A percentile compares a stretch with the other conserved stretches of the same genome.
Evolutionary conservation across 441 rosid species (phyloP).

Genomic region (Francoa sonchifolia): DNA sequence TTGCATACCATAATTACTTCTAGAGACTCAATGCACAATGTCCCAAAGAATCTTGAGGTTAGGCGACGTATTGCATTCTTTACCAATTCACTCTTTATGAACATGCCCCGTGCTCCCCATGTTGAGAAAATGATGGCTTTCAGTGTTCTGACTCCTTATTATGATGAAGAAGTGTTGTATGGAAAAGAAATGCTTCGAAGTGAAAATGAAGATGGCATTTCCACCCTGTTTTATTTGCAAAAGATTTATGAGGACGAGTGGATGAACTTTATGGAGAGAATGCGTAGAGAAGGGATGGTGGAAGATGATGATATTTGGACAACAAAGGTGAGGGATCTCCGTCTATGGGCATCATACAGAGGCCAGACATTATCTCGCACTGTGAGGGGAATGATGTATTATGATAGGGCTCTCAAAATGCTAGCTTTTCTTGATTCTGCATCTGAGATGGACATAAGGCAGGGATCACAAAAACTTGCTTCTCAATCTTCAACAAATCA

Average conservation of each 20-base stretch:
- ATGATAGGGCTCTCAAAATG: conserved; percentile 14
- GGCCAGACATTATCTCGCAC: conserved; percentile 18
- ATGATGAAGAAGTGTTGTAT: conserved; percentile 14
- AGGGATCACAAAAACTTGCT: conserved; percentile 10
- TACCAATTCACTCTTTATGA: conserved; percentile 15
- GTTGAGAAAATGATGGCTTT: conserved; percentile 20
- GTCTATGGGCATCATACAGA: conserved; percentile 16
- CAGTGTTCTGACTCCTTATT: too few relatives aligned
- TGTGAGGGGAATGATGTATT: conserved; percentile 17
- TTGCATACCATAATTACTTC: conserved; percentile 8
- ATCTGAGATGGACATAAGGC: conserved; percentile 11
- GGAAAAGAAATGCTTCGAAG: conserved; percentile 6
- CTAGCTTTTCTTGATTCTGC: too few relatives aligned
- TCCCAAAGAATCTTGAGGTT: conserved; percentile 13
- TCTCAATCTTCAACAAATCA: conserved; percentile 11
- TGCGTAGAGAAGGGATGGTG: conserved; percentile 14
- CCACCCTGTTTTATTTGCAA: conserved; percentile 14
- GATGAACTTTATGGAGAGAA: conserved; percentile 12
- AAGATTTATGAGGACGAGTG: conserved; percentile 16
- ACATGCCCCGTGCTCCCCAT: conserved; percentile 15
- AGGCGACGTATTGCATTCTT: conserved; percentile 17
- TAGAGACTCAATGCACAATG: conserved; percentile 12
- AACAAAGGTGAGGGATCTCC: conserved; percentile 6
- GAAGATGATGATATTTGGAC: conserved; percentile 10
- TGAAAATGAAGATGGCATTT: conserved; percentile 16